Evolutionary conservation across 108 stramenopile species (phyloP).

Genomic region (Fragilariopsis cylindrus): DNA sequence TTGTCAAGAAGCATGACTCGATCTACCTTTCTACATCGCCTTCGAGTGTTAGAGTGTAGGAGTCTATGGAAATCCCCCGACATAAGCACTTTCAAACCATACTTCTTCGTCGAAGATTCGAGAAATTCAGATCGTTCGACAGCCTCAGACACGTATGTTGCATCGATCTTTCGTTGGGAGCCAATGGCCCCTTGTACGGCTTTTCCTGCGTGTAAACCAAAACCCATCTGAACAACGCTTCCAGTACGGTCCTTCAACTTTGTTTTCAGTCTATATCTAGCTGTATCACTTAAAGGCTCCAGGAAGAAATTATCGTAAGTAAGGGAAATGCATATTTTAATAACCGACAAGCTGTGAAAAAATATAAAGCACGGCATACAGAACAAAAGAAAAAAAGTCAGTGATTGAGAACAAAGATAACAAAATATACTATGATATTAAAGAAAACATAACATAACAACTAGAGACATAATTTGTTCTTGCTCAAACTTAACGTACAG

Average conservation of each 20-base stretch:
- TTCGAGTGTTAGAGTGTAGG: conserved; percentile 47
- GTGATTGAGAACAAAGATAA: too few species aligned
- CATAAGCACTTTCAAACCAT: conserved; percentile 80
- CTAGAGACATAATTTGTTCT: too few species aligned
- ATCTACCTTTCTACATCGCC: conserved; percentile 73
- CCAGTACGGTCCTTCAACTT: conserved; percentile 66
- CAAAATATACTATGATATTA: too few species aligned
- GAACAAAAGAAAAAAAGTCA: too few species aligned
- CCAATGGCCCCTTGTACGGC: conserved; percentile 96
- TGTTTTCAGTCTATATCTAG: conserved; percentile 42
- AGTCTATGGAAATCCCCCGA: conserved; percentile 75
- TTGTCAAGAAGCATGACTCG: conserved; percentile 51
- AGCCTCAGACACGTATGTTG: conserved; percentile 86
- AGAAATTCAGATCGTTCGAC: conserved; percentile 85
- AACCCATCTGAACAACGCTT: conserved; percentile 83
- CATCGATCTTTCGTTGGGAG: conserved; percentile 87
- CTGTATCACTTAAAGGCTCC: conserved; percentile 59
- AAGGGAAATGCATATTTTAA: conserved; percentile 70
- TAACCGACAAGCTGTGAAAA: conserved; percentile 41
- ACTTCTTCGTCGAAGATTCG: conserved; percentile 86
- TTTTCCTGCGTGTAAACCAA: conserved; percentile 89
- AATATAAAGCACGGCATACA: too few species aligned
- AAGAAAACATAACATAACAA: too few species aligned
- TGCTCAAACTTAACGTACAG: conserved; percentile 12
- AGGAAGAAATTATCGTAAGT: conserved; percentile 66